phyloP scores from a whole-genome alignment of 2,329 filamentous ascomycete species.

The Tolypocladium sp. region DNA sequence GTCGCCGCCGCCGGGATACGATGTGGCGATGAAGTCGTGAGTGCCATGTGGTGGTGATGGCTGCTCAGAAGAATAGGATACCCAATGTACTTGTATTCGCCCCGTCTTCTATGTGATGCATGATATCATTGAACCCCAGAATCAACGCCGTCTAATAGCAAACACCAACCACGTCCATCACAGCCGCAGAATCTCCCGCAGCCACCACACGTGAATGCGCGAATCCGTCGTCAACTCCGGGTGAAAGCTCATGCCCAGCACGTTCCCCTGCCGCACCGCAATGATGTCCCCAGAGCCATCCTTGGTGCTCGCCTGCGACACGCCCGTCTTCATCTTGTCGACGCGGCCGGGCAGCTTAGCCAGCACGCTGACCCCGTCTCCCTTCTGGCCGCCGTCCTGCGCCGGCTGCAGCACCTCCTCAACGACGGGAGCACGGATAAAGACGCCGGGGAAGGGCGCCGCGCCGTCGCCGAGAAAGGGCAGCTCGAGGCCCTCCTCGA shows the following conservation, averaged over 20 bases:
- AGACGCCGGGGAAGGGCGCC: conserved; percentile 63
- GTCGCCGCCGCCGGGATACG: background rate
- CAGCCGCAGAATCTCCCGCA: conserved; percentile 49
- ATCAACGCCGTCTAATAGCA: background rate
- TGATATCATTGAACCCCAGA: background rate
- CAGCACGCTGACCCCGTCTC: conserved; percentile 34
- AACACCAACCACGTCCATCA: conserved; percentile 3
- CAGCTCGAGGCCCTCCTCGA: conserved; percentile 65
- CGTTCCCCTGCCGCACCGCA: conserved; percentile 81
- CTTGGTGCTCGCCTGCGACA: conserved; percentile 26
- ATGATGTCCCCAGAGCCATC: conserved; percentile 65
- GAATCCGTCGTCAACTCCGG: conserved; percentile 84
- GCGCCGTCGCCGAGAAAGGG: conserved; percentile 49
- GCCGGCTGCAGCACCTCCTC: conserved; percentile 59
- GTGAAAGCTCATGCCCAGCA: conserved; percentile 92
- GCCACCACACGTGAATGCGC: conserved; percentile 90
- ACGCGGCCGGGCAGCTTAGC: conserved; percentile 36
- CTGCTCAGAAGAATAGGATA: background rate
- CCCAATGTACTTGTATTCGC: background rate
- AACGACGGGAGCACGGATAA: conserved; percentile 90
- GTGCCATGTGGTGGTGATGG: background rate
- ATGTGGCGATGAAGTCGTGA: background rate
- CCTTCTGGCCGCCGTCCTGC: conserved; percentile 10
- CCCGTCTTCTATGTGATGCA: background rate
- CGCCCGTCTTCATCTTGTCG: conserved; percentile 25